Conservation (phyloP, 306 rosid genomes). For the Quercus alba region DNA sequence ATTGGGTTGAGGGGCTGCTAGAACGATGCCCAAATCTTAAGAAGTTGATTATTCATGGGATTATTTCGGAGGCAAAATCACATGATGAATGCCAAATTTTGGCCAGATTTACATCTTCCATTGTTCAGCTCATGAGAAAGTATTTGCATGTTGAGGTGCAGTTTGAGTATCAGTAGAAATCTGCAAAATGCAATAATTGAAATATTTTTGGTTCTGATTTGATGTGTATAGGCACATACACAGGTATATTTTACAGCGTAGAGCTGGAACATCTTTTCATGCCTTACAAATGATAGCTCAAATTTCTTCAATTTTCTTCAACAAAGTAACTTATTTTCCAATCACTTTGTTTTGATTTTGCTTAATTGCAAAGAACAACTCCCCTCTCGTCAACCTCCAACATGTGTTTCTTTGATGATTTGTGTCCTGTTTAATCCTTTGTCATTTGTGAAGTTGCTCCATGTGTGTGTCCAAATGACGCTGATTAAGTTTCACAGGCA, state of each 20-base stretch:
- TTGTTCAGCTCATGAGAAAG: constrained; percentile 51
- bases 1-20: constrained; percentile 49
- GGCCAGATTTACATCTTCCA: constrained; percentile 39
- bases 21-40: constrained; percentile 39
- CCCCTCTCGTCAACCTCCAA: neutral
- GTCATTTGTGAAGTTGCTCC: too few relatives aligned
- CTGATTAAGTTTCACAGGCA: too few relatives aligned
- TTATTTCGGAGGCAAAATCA: constrained; percentile 41
- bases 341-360: neutral
- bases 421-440: too few relatives aligned
- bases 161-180: constrained; percentile 39
- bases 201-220: constrained; percentile 17
- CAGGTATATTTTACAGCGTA: constrained; percentile 17
- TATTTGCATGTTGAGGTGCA: constrained; percentile 38
- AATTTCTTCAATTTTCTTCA: neutral
- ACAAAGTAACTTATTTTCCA: neutral
- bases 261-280: constrained; percentile 10
- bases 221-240: constrained; percentile 24
- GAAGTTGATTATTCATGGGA: constrained; percentile 39
- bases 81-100: constrained; percentile 41
- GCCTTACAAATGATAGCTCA: neutral
- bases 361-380: neutral
- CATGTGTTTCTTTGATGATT: too few relatives aligned
- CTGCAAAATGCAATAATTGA: constrained; percentile 19
- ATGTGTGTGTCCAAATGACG: too few relatives aligned